phyloP scores from a whole-genome alignment of 495 filamentous ascomycete genomes.

The Paragyromitra xinjiangensis region DNA sequence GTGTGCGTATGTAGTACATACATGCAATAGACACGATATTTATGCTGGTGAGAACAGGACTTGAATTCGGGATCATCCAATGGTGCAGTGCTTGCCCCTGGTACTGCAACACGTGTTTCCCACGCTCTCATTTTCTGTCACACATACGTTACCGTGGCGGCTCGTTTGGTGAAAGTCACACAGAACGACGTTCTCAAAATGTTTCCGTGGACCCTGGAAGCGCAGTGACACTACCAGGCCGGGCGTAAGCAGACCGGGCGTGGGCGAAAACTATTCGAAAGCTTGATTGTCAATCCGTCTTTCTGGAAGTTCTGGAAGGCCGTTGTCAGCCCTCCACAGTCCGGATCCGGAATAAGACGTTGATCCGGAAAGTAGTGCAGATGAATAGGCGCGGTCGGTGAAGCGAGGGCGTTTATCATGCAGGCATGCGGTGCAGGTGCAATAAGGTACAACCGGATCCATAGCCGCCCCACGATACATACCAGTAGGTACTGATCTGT shows the following conservation, averaged over 20 bases:
- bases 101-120: conserved; percentile 52
- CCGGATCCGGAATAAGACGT: conserved; percentile 21
- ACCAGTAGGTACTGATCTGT: conserved; percentile 11
- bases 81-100: conserved; percentile 36
- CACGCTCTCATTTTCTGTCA: conserved; percentile 34
- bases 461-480: conserved; percentile 15
- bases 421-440: not conserved
- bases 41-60: conserved; percentile 48
- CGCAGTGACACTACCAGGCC: conserved; percentile 20
- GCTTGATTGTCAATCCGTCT: conserved; percentile 34
- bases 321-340: conserved; percentile 3
- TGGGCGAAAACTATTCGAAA: conserved; percentile 33
- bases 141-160: conserved; percentile 13
- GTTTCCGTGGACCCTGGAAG: conserved; percentile 1
- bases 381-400: conserved; percentile 15
- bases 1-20: conserved; percentile 43
- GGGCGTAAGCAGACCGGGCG: conserved; percentile 17
- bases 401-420: conserved; percentile 19
- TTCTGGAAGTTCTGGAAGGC: conserved; percentile 26
- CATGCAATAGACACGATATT: conserved; percentile 50
- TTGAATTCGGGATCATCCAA: conserved; percentile 51
- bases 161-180: conserved; percentile 23
- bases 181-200: conserved; percentile 22
- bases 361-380: conserved; percentile 24
- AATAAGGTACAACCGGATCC: not conserved